Evolutionary conservation across 2,329 filamentous ascomycete genomes (phyloP).

Genomic region (Colletotrichum brevisporum): DNA sequence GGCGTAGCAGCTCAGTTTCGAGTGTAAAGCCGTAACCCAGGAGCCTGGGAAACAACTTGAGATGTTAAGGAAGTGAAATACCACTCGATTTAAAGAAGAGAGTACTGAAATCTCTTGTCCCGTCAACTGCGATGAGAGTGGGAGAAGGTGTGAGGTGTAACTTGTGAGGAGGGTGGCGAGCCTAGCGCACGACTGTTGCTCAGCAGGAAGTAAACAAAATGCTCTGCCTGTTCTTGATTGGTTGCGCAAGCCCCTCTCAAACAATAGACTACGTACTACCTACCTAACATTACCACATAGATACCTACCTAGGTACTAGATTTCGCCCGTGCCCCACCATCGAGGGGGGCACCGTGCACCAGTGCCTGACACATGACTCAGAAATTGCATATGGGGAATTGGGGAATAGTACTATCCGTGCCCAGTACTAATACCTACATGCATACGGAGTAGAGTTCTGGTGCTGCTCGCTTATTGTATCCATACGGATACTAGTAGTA

Average conservation of each 20-base stretch:
- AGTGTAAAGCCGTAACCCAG: constrained; percentile 18
- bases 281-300: not conserved
- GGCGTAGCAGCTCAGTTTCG: not conserved
- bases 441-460: no score
- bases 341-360: no score
- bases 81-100: no score
- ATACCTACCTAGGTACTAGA: constrained; percentile 11
- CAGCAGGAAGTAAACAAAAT: constrained; percentile 60
- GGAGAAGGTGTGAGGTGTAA: no score
- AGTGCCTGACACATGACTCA: not conserved
- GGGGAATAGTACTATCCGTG: no score
- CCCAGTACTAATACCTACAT: no score
- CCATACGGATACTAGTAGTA: no score
- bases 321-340: no score
- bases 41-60: constrained; percentile 11
- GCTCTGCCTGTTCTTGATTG: constrained; percentile 22
- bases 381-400: not conserved
- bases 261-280: constrained; percentile 4
- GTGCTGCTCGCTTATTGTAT: no score
- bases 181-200: constrained; percentile 51
- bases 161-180: constrained; percentile 14
- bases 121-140: no score
- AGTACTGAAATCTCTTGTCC: no score
- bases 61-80: not conserved
- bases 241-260: constrained; percentile 40